These are phyloP conservation scores for Candida coleopterorum DNA, from an alignment of 805 yeast genomes.

Conservation along the genomic window DNA sequence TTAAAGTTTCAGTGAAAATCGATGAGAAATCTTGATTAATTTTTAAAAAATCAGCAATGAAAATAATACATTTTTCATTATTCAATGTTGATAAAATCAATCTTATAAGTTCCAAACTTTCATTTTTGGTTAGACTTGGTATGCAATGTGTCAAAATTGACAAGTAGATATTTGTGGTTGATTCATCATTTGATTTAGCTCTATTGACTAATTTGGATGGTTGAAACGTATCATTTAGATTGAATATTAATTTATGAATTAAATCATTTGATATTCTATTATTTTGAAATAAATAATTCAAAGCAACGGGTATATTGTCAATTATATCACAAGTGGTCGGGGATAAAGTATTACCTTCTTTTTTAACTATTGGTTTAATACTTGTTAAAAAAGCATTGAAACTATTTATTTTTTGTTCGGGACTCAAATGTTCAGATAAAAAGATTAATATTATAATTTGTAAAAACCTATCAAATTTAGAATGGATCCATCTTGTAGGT, in stretches of 20 bases:
- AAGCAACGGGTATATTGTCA: constrained; percentile 25
- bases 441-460: constrained; percentile 21
- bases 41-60: constrained; percentile 13
- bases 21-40: neutral
- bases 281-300: constrained; percentile 18
- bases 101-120: constrained; percentile 12
- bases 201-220: constrained; percentile 17
- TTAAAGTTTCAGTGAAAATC: constrained; percentile 6
- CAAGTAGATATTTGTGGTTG: constrained; percentile 12
- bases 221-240: constrained; percentile 30
- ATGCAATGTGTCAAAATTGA: constrained; percentile 10
- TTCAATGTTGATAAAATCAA: constrained; percentile 7
- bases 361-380: constrained; percentile 24
- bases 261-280: constrained; percentile 15
- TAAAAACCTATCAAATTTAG: constrained; percentile 26
- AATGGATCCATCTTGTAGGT: constrained; percentile 30
- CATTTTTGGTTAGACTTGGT: constrained; percentile 7
- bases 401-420: constrained; percentile 21
- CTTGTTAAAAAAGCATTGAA: constrained; percentile 21
- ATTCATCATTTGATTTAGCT: constrained; percentile 1
- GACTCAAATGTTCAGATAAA: constrained; percentile 17
- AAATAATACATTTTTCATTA: constrained; percentile 15
- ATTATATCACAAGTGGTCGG: constrained; percentile 28
- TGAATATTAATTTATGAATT: constrained; percentile 21
- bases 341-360: constrained; percentile 22